Base-by-base conservation (phyloP, 78 protist genomes). In the Bigelowiella natans region DNA sequence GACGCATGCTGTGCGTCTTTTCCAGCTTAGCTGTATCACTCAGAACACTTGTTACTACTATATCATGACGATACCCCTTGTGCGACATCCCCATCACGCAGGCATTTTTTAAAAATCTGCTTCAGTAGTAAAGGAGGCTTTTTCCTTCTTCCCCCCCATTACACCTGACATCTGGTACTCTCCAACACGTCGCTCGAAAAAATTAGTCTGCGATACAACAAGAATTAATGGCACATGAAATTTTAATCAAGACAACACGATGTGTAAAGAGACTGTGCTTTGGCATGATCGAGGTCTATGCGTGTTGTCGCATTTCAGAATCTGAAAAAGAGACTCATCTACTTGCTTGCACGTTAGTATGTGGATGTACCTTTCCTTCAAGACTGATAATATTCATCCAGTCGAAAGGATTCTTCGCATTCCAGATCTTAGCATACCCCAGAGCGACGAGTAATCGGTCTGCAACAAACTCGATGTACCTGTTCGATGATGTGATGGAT, bases 131-230 rank as follows among this genome's bases (percentile, higher is more conserved):
- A 51, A 51, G 73, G 73, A 7, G 73, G 18, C 73, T 18, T 51
- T 51, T 7, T 51, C 73, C 73, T 51, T 51, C 73, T 51, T 51
- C 18, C 73, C 73, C 7, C 73, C 73, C 95, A 89, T 93, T 30
- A 91, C 94, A 1, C 92, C 93, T 0, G 93, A 86, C 86, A 88
- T 93, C 40, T 89, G 94, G 94, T 98, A 98, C 85, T 98, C 99
- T 28, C 97, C 95, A 11, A 98, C 99, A n/a, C 97, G 94, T 39
- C 92, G 88, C 95, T 98, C 99, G 88, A 98, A 98, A 91, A 98
- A 98, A 95, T 98, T 98, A 88, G 98, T 95, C 96, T 98, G 96
- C 39, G n/a, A n/a, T n/a, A n/a, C n/a, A n/a, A n/a, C n/a, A n/a
- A n/a, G n/a, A n/a, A n/a, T n/a, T n/a, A 97, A 97, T 89, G 94